Conservation (phyloP, 495 filamentous ascomycete species). For the Penicillium arizonense region DNA sequence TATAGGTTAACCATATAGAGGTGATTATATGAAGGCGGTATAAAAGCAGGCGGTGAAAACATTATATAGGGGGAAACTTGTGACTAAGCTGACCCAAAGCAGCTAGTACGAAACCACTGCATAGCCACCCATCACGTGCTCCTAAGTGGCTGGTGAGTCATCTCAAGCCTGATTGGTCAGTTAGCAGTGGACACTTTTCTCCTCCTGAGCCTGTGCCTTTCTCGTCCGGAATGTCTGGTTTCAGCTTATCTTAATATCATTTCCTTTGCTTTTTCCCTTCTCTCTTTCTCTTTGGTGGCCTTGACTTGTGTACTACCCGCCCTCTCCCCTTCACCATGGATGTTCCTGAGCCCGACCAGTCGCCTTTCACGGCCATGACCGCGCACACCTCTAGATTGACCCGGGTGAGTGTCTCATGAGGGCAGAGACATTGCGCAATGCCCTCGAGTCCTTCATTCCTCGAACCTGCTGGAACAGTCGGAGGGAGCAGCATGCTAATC, state of each 20-base stretch:
- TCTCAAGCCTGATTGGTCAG: conserved; percentile 21
- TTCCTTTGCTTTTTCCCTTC: conserved; percentile 11
- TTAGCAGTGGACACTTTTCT: conserved; percentile 43
- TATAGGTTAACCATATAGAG: too few species aligned
- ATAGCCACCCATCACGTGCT: conserved; percentile 13
- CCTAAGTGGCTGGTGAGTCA: conserved; percentile 10
- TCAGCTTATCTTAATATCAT: conserved; percentile 24
- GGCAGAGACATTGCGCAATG: conserved; percentile 8
- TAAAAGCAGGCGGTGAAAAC: too few species aligned
- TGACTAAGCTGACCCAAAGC: conserved; percentile 7
- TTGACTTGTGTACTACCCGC: neutral
- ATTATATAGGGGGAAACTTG: too few species aligned
- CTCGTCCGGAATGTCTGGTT: conserved; percentile 23
- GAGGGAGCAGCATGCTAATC: conserved; percentile 12
- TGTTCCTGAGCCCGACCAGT: conserved; percentile 73
- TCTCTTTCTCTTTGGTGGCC: conserved; percentile 10
- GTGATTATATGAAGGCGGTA: too few species aligned
- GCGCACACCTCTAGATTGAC: conserved; percentile 75
- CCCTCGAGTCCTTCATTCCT: conserved; percentile 8
- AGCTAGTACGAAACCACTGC: neutral
- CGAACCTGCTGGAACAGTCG: neutral
- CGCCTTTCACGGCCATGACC: conserved; percentile 79
- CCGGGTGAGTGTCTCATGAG: conserved; percentile 53
- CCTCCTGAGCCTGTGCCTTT: conserved; percentile 20
- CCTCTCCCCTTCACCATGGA: conserved; percentile 58